A percentile compares a stretch with the other conserved stretches of the same genome.
phyloP scores from a whole-genome alignment of 1,284 basidiomycete genomes.

The Irpex lacteus region DNA sequence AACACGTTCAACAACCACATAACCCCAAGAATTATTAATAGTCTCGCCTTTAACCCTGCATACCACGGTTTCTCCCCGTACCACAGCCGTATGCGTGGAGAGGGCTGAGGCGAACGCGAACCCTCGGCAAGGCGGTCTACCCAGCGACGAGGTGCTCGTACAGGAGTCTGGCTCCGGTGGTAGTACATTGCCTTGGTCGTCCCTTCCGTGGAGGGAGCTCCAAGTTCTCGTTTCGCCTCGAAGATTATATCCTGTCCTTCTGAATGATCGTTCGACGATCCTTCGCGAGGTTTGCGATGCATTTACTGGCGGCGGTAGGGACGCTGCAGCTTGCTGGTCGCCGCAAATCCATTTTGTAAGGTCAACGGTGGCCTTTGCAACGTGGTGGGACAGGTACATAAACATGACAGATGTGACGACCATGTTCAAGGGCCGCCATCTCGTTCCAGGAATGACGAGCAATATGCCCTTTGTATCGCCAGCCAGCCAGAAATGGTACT shows the following conservation, averaged over 20 bases:
- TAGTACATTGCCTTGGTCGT: conserved; percentile 20
- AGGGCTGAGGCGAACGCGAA: conserved; percentile 23
- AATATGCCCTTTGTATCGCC: conserved; percentile 85
- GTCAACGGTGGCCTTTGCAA: conserved; percentile 72
- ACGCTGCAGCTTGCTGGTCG: conserved; percentile 24
- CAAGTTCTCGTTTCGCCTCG: conserved; percentile 23
- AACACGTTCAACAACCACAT: conserved; percentile 60
- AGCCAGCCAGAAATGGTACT: conserved; percentile 88
- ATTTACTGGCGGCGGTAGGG: conserved; percentile 28
- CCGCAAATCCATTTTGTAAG: conserved; percentile 72
- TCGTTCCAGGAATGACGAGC: conserved; percentile 72
- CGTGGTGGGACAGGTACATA: conserved; percentile 74
- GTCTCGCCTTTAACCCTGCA: conserved; percentile 35
- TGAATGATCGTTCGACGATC: conserved; percentile 8
- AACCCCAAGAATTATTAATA: conserved; percentile 30
- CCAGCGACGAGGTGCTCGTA: conserved; percentile 45
- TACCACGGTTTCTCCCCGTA: conserved; percentile 30
- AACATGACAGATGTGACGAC: conserved; percentile 74
- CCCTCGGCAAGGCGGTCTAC: conserved; percentile 51
- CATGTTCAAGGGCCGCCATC: conserved; percentile 74
- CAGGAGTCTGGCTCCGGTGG: conserved; percentile 33
- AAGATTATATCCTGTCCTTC: conserved; percentile 27
- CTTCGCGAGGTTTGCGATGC: conserved; percentile 14
- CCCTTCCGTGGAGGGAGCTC: conserved; percentile 20
- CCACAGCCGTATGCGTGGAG: conserved; percentile 29